Percentiles rank a stretch among this genome's conserved stretches.
phyloP scores from a whole-genome alignment of 139 green algal species.

The Coccomyxa sp. region DNA sequence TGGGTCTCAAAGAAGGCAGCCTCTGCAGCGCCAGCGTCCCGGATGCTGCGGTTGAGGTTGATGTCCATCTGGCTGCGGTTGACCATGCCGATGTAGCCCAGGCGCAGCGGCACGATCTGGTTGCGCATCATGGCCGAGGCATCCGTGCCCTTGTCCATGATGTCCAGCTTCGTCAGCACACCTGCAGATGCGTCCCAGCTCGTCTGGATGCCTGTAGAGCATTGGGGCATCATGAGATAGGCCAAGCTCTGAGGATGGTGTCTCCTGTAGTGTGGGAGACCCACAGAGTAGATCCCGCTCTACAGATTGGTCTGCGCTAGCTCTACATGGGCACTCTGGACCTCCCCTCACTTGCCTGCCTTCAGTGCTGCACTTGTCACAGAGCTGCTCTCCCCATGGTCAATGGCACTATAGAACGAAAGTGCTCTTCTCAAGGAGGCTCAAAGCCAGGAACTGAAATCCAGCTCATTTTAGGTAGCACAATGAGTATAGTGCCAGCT shows the following conservation, averaged over 20 bases:
- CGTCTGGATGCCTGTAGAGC: neutral
- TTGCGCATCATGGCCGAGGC: constrained; percentile 75
- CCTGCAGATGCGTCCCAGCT: constrained; percentile 25
- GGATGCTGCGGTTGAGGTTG: constrained; percentile 36
- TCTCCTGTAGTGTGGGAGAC: too few relatives aligned
- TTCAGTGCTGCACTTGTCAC: neutral
- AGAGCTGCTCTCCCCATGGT: neutral
- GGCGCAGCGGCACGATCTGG: constrained; percentile 81
- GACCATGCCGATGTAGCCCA: constrained; percentile 92
- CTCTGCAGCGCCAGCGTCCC: constrained; percentile 38
- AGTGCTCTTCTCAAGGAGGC: too few relatives aligned
- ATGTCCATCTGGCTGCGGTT: constrained; percentile 87
- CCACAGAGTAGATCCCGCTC: too few relatives aligned
- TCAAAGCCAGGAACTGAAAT: neutral
- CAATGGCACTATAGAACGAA: too few relatives aligned
- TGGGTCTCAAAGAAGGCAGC: constrained; percentile 60
- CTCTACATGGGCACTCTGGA: too few relatives aligned
- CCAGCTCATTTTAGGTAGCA: neutral
- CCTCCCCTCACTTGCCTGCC: neutral
- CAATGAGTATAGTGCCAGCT: neutral
- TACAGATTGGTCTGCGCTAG: too few relatives aligned
- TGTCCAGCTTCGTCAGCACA: constrained; percentile 96
- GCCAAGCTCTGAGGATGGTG: too few relatives aligned
- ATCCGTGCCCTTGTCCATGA: constrained; percentile 98
- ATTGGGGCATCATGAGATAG: too few relatives aligned